Evolutionary conservation across 2,329 filamentous ascomycete genomes (phyloP).

Genomic region (Ceratocystis colombiana): DNA sequence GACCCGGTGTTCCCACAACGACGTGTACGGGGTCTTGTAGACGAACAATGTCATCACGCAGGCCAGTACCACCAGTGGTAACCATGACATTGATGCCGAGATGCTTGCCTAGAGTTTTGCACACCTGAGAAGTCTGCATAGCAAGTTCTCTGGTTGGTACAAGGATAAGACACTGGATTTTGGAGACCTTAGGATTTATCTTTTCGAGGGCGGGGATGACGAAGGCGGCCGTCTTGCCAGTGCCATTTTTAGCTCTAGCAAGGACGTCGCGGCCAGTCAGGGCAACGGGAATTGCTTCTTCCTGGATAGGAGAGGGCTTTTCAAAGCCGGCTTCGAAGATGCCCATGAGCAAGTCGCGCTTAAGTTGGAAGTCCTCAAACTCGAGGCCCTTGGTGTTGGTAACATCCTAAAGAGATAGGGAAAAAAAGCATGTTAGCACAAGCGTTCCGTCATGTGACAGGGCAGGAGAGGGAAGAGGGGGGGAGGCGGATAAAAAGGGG

Average conservation of each 20-base stretch:
- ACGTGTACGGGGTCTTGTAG: slow-evolving; percentile 92
- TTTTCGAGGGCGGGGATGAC: slow-evolving; percentile 91
- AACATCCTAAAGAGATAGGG: slow-evolving; percentile 58
- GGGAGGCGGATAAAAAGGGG: neutral
- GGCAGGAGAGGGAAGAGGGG: neutral
- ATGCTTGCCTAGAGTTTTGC: slow-evolving; percentile 96
- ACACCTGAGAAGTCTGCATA: slow-evolving; percentile 96
- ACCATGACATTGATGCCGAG: slow-evolving; percentile 98
- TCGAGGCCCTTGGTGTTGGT: slow-evolving; percentile 95
- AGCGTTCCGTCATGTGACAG: neutral
- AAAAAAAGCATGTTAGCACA: slow-evolving; percentile 1
- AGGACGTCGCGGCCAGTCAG: slow-evolving; percentile 91
- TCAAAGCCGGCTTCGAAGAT: slow-evolving; percentile 99
- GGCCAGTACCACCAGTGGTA: slow-evolving; percentile 86
- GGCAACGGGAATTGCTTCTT: slow-evolving; percentile 96
- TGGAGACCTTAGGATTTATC: slow-evolving; percentile 92
- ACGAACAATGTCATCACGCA: slow-evolving; percentile 94
- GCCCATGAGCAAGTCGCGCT: slow-evolving; percentile 92
- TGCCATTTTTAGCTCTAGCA: slow-evolving; percentile 95
- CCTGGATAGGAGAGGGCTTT: slow-evolving; percentile 96
- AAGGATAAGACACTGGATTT: slow-evolving; percentile 92
- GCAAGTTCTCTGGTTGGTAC: slow-evolving; percentile 95
- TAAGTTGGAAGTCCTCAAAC: slow-evolving; percentile 93
- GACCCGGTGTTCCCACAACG: slow-evolving; percentile 90
- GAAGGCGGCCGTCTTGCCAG: slow-evolving; percentile 95